phyloP scores from a whole-genome alignment of 495 filamentous ascomycete genomes.

The Pseudevernia furfuracea region DNA sequence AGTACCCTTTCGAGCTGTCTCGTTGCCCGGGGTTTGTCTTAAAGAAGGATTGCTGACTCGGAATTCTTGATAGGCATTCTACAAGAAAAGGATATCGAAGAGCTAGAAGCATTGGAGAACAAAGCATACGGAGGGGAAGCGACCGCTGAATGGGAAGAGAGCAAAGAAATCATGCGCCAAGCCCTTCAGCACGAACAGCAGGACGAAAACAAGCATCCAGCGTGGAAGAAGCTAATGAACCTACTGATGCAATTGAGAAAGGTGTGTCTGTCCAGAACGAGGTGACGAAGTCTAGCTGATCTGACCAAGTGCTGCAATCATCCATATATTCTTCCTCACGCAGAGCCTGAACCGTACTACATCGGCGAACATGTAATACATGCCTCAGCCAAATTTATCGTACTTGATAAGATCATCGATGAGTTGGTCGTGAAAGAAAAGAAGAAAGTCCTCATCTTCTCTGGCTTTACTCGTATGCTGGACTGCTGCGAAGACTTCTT shows the following conservation, averaged over 20 bases:
- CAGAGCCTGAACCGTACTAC: conserved; percentile 45
- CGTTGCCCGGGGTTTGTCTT: too few relatives aligned
- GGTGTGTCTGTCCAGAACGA: not conserved
- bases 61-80: too few relatives aligned
- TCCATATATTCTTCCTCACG: conserved; percentile 49
- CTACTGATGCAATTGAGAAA: conserved; percentile 59
- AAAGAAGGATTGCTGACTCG: too few relatives aligned
- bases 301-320: conserved; percentile 46
- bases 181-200: conserved; percentile 37
- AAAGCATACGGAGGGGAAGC: conserved; percentile 18
- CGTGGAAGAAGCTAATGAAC: conserved; percentile 54
- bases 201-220: conserved; percentile 30
- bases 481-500: conserved; percentile 55
- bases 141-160: conserved; percentile 38
- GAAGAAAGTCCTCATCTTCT: conserved; percentile 59
- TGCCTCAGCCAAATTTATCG: conserved; percentile 57
- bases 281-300: not conserved
- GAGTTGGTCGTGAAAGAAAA: conserved; percentile 48
- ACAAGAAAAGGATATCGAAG: conserved; percentile 27
- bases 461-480: conserved; percentile 52
- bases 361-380: conserved; percentile 46
- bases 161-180: conserved; percentile 39
- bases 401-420: conserved; percentile 53
- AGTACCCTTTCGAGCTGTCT: too few relatives aligned
- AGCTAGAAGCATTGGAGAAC: conserved; percentile 21